Base-by-base conservation (phyloP, 192 early-diverging fungal genomes). In the Kickxella alabastrina region DNA sequence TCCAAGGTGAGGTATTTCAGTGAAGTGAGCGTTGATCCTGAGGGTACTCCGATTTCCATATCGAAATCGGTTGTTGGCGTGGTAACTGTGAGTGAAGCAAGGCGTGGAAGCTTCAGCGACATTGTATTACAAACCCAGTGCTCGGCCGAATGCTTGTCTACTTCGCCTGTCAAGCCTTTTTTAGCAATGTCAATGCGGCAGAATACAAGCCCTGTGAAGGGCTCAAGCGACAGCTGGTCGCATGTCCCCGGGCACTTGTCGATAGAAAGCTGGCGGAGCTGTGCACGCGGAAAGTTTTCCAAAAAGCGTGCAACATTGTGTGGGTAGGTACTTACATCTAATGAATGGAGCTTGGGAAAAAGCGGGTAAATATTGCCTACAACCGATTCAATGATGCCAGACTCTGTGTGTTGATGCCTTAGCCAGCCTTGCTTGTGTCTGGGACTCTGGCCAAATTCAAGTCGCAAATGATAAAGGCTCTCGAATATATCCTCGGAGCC, bases 231-330 rank as follows among this genome's bases (percentile, higher is more conserved):
- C 7, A 73, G 24, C n/a, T 24, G 10, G 17, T 22, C 59, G 27
- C 61, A 28, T 8, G 21, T 10, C 19, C 52, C 29, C 14, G 58
- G 35, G 39, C 69, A 73, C 13, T 43, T 43, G 14, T n/a, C 15
- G 19, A 73, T 26, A 7, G 46, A 35, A 13, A 73, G 54, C 12
- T 45, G 48, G 1, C 26, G 52, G 23, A 73, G 37, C 36, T 56
- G 62, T 19, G 57, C 14, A 10, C 69, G 52, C 15, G 69, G 69
- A 36, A 65, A 73, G 40, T 56, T 65, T 32, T 65, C 69, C 17
- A 73, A 31, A 27, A 73, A 59, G 4, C 45, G 34, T 17, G 42
- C 43, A 18, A 57, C 56, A 26, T 73, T 43, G 29, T 49, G 49
- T 9, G 69, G 62, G 21, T 65, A 73, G 2, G 41, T 53, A 3